Evolutionary conservation across 768 basidiomycete species (phyloP), one percentile per base, ranked within the genome.

Genomic region (Amanita pallidorosea): DNA sequence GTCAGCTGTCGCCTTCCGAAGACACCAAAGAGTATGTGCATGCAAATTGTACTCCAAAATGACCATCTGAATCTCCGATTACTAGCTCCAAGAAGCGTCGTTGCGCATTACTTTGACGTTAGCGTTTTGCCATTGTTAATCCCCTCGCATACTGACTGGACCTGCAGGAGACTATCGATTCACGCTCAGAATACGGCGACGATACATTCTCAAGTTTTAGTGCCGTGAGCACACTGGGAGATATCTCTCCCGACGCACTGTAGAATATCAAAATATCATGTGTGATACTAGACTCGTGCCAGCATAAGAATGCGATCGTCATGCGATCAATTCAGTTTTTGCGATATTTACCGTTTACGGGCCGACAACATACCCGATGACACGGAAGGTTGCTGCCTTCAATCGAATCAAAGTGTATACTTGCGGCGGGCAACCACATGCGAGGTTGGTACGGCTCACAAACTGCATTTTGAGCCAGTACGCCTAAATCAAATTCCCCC

Each of bases 71-170:
- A 33, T 48, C 11, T 56, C 44, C 43, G 42, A 8, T 51, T 37
- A 51, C 49, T 12, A 93, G 91, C 93, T 12, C 93, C 93, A 49
- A 76, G 92, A 56, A 85, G 85, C 57, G 72, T 92, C 43, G 85
- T 89, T 17, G 73, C 83, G 57, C 92, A 95, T 63, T 99, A 94
- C 71, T 98, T 99, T 66, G 92, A 95, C 67, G 95, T 89, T 52
- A 55, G 84, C 71, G 23, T 25, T 45, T 37, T 54, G 11, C 15
- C 41, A 34, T 9, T 43, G 3, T 31, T 53, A 25, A n/a, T 31
- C 12, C 41, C n/a, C 25, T 22, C 7, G 12, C 11, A 17, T 49
- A 15, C 54, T 46, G 36, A 51, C 40, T 29, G 22, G n/a, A 27
- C 46, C 9, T 53, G 22, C 55, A 89, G 87, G 86, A 89, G 67